phyloP scores from a whole-genome alignment of 495 filamentous ascomycete species.

The Baudoinia panamericana region DNA sequence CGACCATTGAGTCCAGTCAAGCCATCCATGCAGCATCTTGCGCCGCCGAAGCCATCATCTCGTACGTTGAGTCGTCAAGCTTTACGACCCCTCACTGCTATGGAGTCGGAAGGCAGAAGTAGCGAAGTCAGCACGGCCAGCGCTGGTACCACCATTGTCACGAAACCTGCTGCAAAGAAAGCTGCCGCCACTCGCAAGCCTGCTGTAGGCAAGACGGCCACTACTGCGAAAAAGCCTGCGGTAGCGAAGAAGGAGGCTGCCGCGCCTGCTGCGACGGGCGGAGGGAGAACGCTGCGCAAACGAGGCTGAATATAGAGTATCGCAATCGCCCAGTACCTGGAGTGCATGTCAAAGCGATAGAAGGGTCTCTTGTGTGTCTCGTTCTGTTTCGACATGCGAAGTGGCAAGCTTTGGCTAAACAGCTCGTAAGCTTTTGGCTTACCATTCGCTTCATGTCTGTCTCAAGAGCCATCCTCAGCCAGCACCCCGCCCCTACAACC shows the following conservation, averaged over 20 bases:
- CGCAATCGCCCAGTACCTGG: no score
- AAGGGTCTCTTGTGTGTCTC: no score
- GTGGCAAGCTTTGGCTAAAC: no score
- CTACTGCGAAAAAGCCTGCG: slow-evolving; percentile 2
- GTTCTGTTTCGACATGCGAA: no score
- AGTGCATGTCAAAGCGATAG: no score
- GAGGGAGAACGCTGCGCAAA: slow-evolving; percentile 19
- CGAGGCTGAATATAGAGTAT: slow-evolving; percentile 10
- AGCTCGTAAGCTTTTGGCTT: no score
- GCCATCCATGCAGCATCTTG: background rate
- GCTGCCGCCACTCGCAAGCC: slow-evolving; percentile 3
- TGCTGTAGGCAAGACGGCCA: background rate
- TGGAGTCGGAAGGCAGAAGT: slow-evolving; percentile 5
- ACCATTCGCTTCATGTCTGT: no score
- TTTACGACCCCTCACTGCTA: background rate
- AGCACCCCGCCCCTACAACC: no score
- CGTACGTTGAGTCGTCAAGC: slow-evolving; percentile 13
- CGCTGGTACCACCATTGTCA: slow-evolving; percentile 24
- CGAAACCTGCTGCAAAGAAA: slow-evolving; percentile 5
- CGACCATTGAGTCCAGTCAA: slow-evolving; percentile 32
- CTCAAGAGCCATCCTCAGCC: no score
- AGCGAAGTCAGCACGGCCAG: slow-evolving; percentile 20
- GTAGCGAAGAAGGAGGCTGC: slow-evolving; percentile 14
- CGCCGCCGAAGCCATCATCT: slow-evolving; percentile 8
- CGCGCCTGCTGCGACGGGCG: slow-evolving; percentile 4